Base-by-base conservation (phyloP, 192 early-diverging fungal species). In the Mortierella alpina region DNA sequence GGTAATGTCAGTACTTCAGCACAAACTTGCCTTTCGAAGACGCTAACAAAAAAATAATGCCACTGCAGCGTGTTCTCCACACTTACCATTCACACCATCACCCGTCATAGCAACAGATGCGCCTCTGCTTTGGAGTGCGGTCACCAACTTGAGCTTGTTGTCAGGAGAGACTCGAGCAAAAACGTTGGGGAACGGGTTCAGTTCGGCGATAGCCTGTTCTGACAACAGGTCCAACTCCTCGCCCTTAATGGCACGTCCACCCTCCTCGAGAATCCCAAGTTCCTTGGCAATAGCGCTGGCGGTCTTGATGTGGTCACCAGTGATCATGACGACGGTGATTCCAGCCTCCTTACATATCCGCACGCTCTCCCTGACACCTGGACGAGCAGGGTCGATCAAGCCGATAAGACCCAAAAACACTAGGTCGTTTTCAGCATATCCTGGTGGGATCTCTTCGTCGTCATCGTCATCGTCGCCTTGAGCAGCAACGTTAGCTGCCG, bases 131-230 rank as follows among this genome's bases (percentile, higher is more conserved):
- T 99, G 96, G 40, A 99, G 84, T 4, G 97, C 97, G 15, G 89
- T 89, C 42, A 99, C 96, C 58, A 99, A 96, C 81, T 95, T 95
- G 55, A 99, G 86, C 86, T 99, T 99, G 87, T 97, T 99, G 70
- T 99, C 96, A 0, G 97, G 97, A 63, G 90, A 92, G 61, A 97
- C 96, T 54, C 98, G 94, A 17, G 98, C 98, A 93, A 99, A 97
- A 5, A 99, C 97, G 44, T 91, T 92, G 7, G 98, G 98, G 82
- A 99, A 97, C 15, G 95, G 95, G 40, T 89, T 82, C 51, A 97
- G 84, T 47, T 90, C 86, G 5, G 90, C 86, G 42, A 97, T 92
- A 6, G 91, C 92, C 63, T 97, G 94, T 61, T 98, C 96, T 0
- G 97, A 97, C 23, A 98, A 76, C 58, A 97, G 75, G 66, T 97